Evolutionary conservation across 345 rosid genomes (phyloP), one percentile per base, ranked within the genome.

Genomic region (Passiflora organensis): DNA sequence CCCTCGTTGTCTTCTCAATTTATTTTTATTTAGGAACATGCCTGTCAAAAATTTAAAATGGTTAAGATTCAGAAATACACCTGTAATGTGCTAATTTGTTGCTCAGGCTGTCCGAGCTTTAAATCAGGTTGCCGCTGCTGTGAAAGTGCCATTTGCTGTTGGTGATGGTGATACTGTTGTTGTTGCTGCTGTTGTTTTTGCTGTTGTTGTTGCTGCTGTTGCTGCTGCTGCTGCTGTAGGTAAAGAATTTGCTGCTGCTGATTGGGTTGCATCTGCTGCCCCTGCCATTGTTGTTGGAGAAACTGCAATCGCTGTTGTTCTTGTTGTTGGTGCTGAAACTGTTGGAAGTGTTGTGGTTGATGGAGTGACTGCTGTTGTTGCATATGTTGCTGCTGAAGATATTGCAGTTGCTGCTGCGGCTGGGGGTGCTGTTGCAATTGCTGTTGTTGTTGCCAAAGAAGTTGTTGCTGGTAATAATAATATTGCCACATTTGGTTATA

Each of bases 401-500:
- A 32, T 43, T 52, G 60, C 66, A 46, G 16, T 41, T 62, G 70
- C 46, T 51, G 66, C 38, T 55, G 63, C 41, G 44, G 69, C 41
- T 44, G 71, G n/a, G 61, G 72, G 14, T 58, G 61, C 21, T 78
- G 81, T 45, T 60, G 69, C 32, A 63, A 66, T 15, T 28, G 58
- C 51, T 60, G 78, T 46, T 74, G 86, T 68, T 75, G 74, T 32
- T 76, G 84, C 45, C 51, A 60, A 58, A 61, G 68, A 51, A 61
- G 70, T 43, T 80, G 85, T 51, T 83, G 80, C 65, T 79, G 77
- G 69, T 78, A 78, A 70, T 78, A 84, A 69, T 84, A 90, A 39
- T 86, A 76, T 60, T 87, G 97, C 89, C 87, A 87, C 83, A 75
- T 78, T 53, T 85, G 87, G 65, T 78, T 73, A 73, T 87, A 78